Evolutionary conservation across 1,139 yeast genomes (phyloP).

Genomic region (Candida dubliniensis): DNA sequence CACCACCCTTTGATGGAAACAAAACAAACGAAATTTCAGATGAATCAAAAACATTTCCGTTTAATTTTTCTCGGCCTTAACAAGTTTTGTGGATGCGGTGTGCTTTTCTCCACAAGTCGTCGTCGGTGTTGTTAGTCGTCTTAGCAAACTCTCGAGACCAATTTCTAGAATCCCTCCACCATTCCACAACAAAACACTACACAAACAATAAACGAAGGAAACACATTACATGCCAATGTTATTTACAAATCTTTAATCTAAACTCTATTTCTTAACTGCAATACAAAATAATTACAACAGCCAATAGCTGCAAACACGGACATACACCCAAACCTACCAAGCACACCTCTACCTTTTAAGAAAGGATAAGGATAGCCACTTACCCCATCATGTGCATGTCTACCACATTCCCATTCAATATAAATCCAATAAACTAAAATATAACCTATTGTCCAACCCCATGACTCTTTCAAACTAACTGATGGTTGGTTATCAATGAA

Average conservation of each 20-base stretch:
- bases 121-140: no score
- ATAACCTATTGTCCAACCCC: conserved; percentile 4
- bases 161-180: no score
- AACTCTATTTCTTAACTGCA: conserved; percentile 8
- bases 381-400: conserved; percentile 12
- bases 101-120: no score
- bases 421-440: conserved; percentile 11
- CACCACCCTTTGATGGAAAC: no score
- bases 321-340: conserved; percentile 9
- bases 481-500: conserved; percentile 8
- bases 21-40: no score
- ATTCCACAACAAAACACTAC: no score
- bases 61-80: no score
- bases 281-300: conserved; percentile 11
- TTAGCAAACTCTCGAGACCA: no score
- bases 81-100: no score
- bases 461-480: neutral
- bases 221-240: no score
- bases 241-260: neutral
- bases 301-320: conserved; percentile 7
- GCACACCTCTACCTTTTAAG: conserved; percentile 12
- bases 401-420: conserved; percentile 10
- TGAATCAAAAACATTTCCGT: no score
- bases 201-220: no score
- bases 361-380: conserved; percentile 24